phyloP scores from a whole-genome alignment of 2,329 filamentous ascomycete species.

The Fusarium sp. region DNA sequence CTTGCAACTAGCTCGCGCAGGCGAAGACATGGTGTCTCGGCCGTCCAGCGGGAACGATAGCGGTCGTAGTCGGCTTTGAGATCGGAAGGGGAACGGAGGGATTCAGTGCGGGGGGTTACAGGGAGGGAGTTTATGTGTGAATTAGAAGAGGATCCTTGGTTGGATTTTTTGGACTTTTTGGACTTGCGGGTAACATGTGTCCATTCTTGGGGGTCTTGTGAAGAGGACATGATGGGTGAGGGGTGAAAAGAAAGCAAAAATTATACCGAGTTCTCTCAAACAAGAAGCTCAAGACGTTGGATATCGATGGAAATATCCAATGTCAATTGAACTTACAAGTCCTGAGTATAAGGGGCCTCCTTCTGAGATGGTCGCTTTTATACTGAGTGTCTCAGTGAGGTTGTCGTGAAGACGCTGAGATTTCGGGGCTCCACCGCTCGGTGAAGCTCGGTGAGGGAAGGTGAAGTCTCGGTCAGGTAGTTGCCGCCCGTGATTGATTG shows the following conservation, averaged over 20 bases:
- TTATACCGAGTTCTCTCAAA: too few relatives aligned
- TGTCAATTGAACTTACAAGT: neutral
- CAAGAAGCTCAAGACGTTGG: too few relatives aligned
- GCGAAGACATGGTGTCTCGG: slow-evolving; percentile 45
- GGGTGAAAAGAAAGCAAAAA: too few relatives aligned
- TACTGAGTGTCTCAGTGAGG: slow-evolving; percentile 20
- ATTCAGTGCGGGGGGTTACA: slow-evolving; percentile 24
- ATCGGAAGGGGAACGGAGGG: slow-evolving; percentile 45
- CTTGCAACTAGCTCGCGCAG: slow-evolving; percentile 55
- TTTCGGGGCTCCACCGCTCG: slow-evolving; percentile 38
- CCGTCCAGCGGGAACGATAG: slow-evolving; percentile 50
- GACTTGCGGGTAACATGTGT: slow-evolving; percentile 47
- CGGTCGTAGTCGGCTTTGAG: slow-evolving; percentile 51
- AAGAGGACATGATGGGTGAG: slow-evolving; percentile 29
- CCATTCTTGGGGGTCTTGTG: slow-evolving; percentile 42
- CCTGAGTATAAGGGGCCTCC: neutral
- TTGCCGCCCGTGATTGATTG: neutral
- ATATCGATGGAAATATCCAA: neutral
- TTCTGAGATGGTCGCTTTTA: slow-evolving; percentile 18
- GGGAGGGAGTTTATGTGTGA: slow-evolving; percentile 22
- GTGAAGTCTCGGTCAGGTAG: neutral
- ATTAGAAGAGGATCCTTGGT: neutral
- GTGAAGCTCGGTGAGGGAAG: slow-evolving; percentile 41
- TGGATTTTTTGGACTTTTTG: slow-evolving; percentile 22
- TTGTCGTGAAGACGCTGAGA: slow-evolving; percentile 39